These are phyloP conservation scores for Cercophora sp. DNA, from an alignment of 495 filamentous ascomycete genomes.

Conservation along the genomic window DNA sequence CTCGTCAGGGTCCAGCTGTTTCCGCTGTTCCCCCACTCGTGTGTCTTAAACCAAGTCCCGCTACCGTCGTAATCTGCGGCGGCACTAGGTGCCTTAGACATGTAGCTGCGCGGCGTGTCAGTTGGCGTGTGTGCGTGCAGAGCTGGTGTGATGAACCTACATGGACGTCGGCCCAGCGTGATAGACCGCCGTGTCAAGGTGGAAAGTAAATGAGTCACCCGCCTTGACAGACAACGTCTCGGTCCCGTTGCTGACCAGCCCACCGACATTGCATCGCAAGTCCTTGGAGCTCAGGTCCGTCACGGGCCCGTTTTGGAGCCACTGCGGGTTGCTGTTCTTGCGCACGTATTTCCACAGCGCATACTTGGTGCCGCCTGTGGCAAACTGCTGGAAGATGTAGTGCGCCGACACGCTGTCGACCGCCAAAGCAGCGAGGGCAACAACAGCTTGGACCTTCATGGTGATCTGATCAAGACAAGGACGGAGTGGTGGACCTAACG, in stretches of 20 bases:
- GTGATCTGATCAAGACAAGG: no score
- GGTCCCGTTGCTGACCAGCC: slow-evolving; percentile 43
- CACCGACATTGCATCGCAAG: slow-evolving; percentile 58
- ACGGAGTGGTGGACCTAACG: no score
- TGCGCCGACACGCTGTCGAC: slow-evolving; percentile 32
- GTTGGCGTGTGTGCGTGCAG: slow-evolving; percentile 9
- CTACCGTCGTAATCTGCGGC: slow-evolving; percentile 45
- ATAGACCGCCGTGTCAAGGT: slow-evolving; percentile 27
- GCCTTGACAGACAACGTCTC: slow-evolving; percentile 45
- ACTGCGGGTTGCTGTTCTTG: slow-evolving; percentile 45
- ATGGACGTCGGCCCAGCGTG: slow-evolving; percentile 29
- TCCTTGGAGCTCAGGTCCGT: slow-evolving; percentile 49
- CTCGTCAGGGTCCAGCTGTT: slow-evolving; percentile 39
- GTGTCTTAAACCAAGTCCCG: slow-evolving; percentile 53
- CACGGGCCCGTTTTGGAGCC: slow-evolving; percentile 53
- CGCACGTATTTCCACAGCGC: slow-evolving; percentile 49
- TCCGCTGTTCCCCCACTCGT: slow-evolving; percentile 40
- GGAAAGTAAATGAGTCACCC: slow-evolving; percentile 49
- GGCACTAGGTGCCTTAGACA: slow-evolving; percentile 49
- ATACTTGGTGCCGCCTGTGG: slow-evolving; percentile 40
- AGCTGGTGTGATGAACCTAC: not conserved
- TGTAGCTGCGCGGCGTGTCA: slow-evolving; percentile 30
- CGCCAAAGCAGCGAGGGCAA: slow-evolving; percentile 25
- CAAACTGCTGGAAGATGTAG: slow-evolving; percentile 50
- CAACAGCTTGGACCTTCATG: slow-evolving; percentile 34